Evolutionary conservation across 345 rosid species (phyloP).

Genomic region (Pugionium cornutum): DNA sequence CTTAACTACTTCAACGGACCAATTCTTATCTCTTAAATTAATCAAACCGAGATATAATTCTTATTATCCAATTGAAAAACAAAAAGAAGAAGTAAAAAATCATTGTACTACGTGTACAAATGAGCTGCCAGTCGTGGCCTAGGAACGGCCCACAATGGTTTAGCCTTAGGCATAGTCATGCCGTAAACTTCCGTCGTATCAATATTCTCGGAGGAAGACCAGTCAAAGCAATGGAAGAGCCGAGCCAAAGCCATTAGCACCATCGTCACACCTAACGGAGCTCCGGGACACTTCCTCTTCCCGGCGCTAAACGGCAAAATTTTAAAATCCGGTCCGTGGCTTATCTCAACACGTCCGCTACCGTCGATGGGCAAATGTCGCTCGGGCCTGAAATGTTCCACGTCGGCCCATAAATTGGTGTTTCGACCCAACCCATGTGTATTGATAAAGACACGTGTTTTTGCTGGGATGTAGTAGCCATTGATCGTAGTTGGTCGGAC

Average conservation of each 20-base stretch:
- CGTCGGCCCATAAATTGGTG: conserved; percentile 60
- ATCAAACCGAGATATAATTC: background rate
- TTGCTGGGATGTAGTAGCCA: conserved; percentile 75
- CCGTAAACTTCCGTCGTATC: conserved; percentile 77
- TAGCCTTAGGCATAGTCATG: conserved; percentile 95
- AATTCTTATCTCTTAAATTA: no score
- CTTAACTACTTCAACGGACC: no score
- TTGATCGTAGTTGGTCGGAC: conserved; percentile 63
- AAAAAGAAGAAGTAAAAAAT: background rate
- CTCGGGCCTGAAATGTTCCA: conserved; percentile 80
- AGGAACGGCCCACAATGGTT: conserved; percentile 62
- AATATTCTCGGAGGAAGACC: conserved; percentile 60
- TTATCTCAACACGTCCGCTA: conserved; percentile 73
- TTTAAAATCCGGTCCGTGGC: conserved; percentile 86
- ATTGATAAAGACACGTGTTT: conserved; percentile 84
- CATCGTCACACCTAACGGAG: conserved; percentile 83
- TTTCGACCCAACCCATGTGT: conserved; percentile 91
- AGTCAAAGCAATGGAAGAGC: conserved; percentile 81
- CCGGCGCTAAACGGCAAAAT: conserved; percentile 91
- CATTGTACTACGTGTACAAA: conserved; percentile 44
- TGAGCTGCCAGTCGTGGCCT: conserved; percentile 59
- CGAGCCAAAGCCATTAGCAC: conserved; percentile 87
- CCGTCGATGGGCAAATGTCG: conserved; percentile 64
- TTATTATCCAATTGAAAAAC: background rate
- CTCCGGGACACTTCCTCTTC: conserved; percentile 90